Conservation (phyloP, 768 basidiomycete genomes). For the Boletellus emodensis region DNA sequence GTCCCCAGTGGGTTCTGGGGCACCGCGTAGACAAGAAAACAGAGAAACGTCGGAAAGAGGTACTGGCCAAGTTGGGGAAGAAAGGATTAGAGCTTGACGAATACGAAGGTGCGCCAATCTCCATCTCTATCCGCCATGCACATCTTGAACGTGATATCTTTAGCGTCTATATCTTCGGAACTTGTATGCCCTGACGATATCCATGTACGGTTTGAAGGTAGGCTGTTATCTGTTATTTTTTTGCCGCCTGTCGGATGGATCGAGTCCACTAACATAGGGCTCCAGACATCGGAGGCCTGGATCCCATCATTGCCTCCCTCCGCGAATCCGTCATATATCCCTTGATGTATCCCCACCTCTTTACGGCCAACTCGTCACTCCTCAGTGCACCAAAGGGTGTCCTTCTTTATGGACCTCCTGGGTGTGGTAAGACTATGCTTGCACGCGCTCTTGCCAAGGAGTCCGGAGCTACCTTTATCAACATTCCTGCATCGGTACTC, state of each 20-base stretch:
- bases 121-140: not conserved
- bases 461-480: conserved; percentile 95
- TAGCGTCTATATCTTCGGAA: conserved; percentile 85
- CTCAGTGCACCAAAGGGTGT: conserved; percentile 94
- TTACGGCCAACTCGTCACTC: conserved; percentile 74
- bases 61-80: conserved; percentile 68
- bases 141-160: not conserved
- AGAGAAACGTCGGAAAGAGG: conserved; percentile 66
- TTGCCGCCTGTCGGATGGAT: not conserved
- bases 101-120: conserved; percentile 71
- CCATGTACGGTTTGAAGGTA: conserved; percentile 67
- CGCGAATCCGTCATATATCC: conserved; percentile 96
- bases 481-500: conserved; percentile 69
- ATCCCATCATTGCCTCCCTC: conserved; percentile 82
- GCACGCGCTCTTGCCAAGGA: conserved; percentile 98
- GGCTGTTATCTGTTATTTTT: conserved; percentile 9
- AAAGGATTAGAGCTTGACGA: conserved; percentile 76
- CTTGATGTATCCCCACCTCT: conserved; percentile 84
- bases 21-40: conserved; percentile 52
- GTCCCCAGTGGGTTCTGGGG: conserved; percentile 61
- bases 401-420: conserved; percentile 92
- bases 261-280: not conserved
- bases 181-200: conserved; percentile 93
- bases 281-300: conserved; percentile 88
- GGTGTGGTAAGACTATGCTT: conserved; percentile 99